Evolutionary conservation across 305 asterid species (phyloP), one percentile per base, ranked within the genome.

Genomic region (Rubia tinctorum): DNA sequence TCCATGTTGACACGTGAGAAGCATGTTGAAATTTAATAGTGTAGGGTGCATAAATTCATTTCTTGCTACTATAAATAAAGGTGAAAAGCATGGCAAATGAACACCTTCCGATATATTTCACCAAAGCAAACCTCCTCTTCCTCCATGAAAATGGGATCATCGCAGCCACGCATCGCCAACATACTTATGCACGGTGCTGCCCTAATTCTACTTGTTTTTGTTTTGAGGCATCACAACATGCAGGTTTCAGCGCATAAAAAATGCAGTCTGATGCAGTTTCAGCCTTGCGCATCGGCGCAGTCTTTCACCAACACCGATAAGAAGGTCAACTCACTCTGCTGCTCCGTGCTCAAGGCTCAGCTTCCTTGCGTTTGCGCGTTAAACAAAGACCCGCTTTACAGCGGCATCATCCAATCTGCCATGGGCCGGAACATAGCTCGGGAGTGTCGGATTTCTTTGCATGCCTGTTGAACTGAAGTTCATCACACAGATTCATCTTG

Each of bases 331-430:
- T 23, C 80, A 9, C 61, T 66, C 7, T 85, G 88, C 82, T 85
- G 88, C 80, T 18, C 68, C 43, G 76, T 44, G 58, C 34, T 85
- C 66, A 82, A 66, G 69, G 67, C 68, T 44, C 86, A 74, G 49
- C 17, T 69, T 47, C 80, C 83, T 60, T 85, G 88, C 69, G 20
- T 71, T 49, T 85, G 88, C 80, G 25, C 45, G 20, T 76, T 80
- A 65, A 23, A 53, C 17, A 76, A 59, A 23, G 37, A 76, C 72
- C 86, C 86, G 13, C 72, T 0, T 15, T 65, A 75, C 30, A 65
- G 12, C 56, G 61, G 17, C 23, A 67, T 68, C 40, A 27, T 80
- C 30, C 18, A 37, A 58, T 71, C 79, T 8, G 71, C 86, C 7
- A 47, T 27, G 72, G 82, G 78, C 17, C 44, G 67, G 43, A 65